phyloP scores from a whole-genome alignment of 768 basidiomycete species.

The Mycena sanguinolenta region DNA sequence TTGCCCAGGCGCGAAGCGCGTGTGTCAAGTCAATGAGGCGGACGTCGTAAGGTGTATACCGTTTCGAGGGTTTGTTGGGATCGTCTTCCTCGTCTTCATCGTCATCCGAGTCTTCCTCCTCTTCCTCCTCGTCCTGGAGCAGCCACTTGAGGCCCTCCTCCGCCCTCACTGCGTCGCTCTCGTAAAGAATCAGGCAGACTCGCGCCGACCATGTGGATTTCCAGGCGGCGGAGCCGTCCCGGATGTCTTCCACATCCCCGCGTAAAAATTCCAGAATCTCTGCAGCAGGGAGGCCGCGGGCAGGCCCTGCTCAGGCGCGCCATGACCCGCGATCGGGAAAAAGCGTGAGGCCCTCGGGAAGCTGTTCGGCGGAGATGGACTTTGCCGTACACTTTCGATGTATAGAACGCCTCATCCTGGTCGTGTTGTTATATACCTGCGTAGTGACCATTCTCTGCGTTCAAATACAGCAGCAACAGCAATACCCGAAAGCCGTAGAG shows the following conservation, averaged over 20 bases:
- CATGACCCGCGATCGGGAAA: constrained; percentile 68
- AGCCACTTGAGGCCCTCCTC: constrained; percentile 56
- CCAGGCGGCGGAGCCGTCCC: constrained; percentile 62
- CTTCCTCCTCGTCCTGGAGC: constrained; percentile 39
- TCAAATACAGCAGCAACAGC: constrained; percentile 38
- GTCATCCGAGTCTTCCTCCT: constrained; percentile 38
- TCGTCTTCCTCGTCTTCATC: constrained; percentile 50
- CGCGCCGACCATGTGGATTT: constrained; percentile 86
- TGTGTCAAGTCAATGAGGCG: constrained; percentile 95
- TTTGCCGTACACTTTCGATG: constrained; percentile 86
- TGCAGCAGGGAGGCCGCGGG: constrained; percentile 66
- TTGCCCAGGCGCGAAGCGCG: constrained; percentile 71
- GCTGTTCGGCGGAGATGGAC: constrained; percentile 73
- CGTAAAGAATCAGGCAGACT: constrained; percentile 88
- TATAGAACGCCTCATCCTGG: constrained; percentile 68
- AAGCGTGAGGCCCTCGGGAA: constrained; percentile 85
- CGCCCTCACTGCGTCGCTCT: constrained; percentile 60
- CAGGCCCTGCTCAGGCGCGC: constrained; percentile 60
- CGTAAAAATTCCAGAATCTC: constrained; percentile 69
- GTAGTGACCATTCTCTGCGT: constrained; percentile 10
- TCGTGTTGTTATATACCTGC: constrained; percentile 80
- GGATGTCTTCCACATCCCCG: constrained; percentile 65
- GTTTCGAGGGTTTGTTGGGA: constrained; percentile 43
- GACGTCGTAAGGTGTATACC: constrained; percentile 70
- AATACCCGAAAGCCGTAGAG: constrained; percentile 95